Percentiles rank a stretch among this genome's conserved stretches.
These are phyloP conservation scores for Hymenoscyphus albidus DNA, from an alignment of 2,329 filamentous ascomycete genomes.

Conservation along the genomic window DNA sequence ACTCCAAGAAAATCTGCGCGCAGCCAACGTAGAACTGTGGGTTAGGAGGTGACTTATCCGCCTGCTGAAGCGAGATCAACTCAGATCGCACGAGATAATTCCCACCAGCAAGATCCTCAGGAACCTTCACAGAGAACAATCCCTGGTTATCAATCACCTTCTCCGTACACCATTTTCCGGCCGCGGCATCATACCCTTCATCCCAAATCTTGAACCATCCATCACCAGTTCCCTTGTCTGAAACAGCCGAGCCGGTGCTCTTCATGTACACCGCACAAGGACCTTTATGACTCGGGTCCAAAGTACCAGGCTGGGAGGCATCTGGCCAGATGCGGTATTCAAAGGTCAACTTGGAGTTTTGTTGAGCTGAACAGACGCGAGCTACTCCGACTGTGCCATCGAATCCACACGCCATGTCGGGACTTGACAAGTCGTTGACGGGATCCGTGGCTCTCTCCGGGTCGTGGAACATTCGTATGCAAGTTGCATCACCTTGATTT, in stretches of 20 bases:
- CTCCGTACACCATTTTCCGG: conserved; percentile 65
- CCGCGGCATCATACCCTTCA: conserved; percentile 56
- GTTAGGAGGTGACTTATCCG: conserved; percentile 46
- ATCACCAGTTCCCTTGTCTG: conserved; percentile 51
- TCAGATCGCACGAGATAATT: conserved; percentile 71
- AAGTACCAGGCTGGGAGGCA: conserved; percentile 48
- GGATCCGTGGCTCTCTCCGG: conserved; percentile 52
- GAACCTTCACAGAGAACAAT: conserved; percentile 58
- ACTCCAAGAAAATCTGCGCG: conserved; percentile 63
- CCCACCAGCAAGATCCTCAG: conserved; percentile 56
- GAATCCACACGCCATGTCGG: conserved; percentile 68
- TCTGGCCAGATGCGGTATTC: conserved; percentile 62
- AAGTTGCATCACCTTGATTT: conserved; percentile 67
- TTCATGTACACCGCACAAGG: conserved; percentile 74
- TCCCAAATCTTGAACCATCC: conserved; percentile 81
- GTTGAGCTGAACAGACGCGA: conserved; percentile 41
- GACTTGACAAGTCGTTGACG: conserved; percentile 52
- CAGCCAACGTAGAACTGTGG: conserved; percentile 74
- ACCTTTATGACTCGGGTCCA: conserved; percentile 61
- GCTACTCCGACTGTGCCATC: conserved; percentile 46
- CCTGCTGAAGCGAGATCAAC: conserved; percentile 64
- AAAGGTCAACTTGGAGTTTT: conserved; percentile 41
- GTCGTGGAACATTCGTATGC: conserved; percentile 62
- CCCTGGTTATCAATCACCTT: conserved; percentile 63
- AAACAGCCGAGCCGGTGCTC: conserved; percentile 54